phyloP scores from a whole-genome alignment of 2,329 filamentous ascomycete species.

The Davidsoniella eucalypti region DNA sequence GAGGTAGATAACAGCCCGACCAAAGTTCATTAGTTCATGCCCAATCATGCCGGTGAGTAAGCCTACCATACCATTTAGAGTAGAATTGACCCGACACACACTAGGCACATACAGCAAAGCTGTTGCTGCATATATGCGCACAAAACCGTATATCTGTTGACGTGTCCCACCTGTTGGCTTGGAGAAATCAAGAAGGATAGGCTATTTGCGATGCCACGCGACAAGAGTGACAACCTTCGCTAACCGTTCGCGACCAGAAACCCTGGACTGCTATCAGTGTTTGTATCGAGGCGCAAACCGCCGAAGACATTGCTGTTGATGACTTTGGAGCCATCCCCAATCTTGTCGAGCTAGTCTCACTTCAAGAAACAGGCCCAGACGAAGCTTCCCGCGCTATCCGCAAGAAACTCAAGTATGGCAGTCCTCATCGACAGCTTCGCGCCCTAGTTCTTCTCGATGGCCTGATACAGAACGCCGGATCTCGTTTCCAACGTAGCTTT shows the following conservation, averaged over 20 bases:
- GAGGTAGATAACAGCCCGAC: too few species aligned
- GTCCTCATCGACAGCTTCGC: slow-evolving; percentile 77
- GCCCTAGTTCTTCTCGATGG: slow-evolving; percentile 81
- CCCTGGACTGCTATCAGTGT: slow-evolving; percentile 91
- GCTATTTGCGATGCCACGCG: too few species aligned
- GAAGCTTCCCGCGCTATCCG: slow-evolving; percentile 85
- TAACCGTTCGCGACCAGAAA: slow-evolving; percentile 29
- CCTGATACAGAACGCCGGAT: slow-evolving; percentile 83
- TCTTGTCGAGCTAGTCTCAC: slow-evolving; percentile 80
- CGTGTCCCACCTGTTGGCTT: too few species aligned
- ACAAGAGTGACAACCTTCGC: background rate
- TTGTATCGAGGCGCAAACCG: slow-evolving; percentile 76
- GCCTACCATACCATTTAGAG: too few species aligned
- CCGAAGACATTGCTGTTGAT: slow-evolving; percentile 78
- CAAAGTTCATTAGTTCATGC: too few species aligned
- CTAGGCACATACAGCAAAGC: too few species aligned
- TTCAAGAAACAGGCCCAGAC: slow-evolving; percentile 70
- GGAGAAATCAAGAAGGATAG: too few species aligned
- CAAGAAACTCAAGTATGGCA: slow-evolving; percentile 98
- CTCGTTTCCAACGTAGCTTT: slow-evolving; percentile 72
- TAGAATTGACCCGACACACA: too few species aligned
- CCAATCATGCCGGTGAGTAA: too few species aligned
- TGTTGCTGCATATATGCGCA: too few species aligned
- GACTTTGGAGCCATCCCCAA: slow-evolving; percentile 85
- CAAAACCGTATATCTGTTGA: too few species aligned